Conservation (phyloP, 306 rosid genomes). For the Castanea crenata region DNA sequence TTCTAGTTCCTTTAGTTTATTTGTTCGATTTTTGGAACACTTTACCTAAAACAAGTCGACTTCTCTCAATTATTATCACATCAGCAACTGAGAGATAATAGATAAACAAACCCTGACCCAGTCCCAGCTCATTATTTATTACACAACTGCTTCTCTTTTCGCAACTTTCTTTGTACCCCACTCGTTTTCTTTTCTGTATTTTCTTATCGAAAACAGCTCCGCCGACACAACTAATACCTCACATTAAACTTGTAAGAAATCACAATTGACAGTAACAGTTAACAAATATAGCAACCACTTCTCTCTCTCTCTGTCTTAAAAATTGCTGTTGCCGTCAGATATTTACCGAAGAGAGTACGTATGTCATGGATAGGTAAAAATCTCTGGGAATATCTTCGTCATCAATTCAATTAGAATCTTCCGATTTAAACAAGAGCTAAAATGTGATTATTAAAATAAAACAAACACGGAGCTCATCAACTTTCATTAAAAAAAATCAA, state of each 20-base stretch:
- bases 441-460: background rate
- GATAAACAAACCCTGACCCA: background rate
- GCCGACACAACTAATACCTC: slow-evolving; percentile 13
- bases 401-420: background rate
- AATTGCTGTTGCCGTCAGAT: background rate
- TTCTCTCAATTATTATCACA: background rate
- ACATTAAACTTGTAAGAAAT: background rate
- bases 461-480: background rate
- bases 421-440: background rate
- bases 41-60: background rate
- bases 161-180: slow-evolving; percentile 6
- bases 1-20: background rate
- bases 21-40: background rate
- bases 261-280: background rate
- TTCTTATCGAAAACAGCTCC: background rate
- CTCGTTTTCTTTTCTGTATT: background rate
- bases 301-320: no score
- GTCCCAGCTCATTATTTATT: background rate
- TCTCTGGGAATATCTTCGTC: background rate
- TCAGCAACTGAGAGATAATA: background rate
- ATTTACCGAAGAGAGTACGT: background rate
- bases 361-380: no score
- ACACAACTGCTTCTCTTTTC: background rate
- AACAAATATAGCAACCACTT: background rate
- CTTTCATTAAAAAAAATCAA: background rate